These are phyloP conservation scores for Sphagnum contortum DNA, from an alignment of 225 moss, liverwort and hornwort genomes.

Conservation along the genomic window DNA sequence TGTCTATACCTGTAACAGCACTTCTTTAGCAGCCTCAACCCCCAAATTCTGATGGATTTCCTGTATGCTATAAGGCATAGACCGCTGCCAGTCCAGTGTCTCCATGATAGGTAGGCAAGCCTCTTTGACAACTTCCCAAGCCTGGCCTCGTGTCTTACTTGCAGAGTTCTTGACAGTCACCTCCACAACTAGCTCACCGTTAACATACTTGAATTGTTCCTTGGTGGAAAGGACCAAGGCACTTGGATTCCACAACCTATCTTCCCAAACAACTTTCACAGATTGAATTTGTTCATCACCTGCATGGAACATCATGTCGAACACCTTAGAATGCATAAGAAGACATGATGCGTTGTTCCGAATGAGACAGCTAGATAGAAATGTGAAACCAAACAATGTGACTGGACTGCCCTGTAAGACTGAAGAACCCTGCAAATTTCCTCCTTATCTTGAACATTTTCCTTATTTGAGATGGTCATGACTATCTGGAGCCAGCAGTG, in stretches of 20 bases:
- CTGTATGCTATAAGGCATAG: constrained; percentile 71
- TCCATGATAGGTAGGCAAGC: constrained; percentile 58
- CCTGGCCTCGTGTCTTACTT: constrained; percentile 52
- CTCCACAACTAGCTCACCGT: constrained; percentile 73
- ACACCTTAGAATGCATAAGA: not conserved
- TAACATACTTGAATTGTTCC: constrained; percentile 12
- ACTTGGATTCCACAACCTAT: constrained; percentile 37
- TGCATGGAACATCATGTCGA: constrained; percentile 10
- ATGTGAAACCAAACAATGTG: too few species aligned
- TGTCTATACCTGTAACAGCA: constrained; percentile 49
- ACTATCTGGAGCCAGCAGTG: too few species aligned
- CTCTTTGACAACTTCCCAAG: constrained; percentile 53
- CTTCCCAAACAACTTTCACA: constrained; percentile 72
- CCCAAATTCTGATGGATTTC: constrained; percentile 56
- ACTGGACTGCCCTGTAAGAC: too few species aligned
- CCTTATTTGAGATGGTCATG: too few species aligned
- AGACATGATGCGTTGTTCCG: too few species aligned
- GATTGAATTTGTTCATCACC: constrained; percentile 60
- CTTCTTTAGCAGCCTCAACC: constrained; percentile 64
- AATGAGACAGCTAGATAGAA: too few species aligned
- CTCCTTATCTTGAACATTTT: too few species aligned
- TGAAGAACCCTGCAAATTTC: too few species aligned
- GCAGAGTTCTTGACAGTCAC: constrained; percentile 41
- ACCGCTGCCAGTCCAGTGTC: constrained; percentile 75
- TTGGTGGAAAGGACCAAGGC: constrained; percentile 7